Base-by-base conservation (phyloP, 2,329 filamentous ascomycete genomes). In the Helotiales sp. region DNA sequence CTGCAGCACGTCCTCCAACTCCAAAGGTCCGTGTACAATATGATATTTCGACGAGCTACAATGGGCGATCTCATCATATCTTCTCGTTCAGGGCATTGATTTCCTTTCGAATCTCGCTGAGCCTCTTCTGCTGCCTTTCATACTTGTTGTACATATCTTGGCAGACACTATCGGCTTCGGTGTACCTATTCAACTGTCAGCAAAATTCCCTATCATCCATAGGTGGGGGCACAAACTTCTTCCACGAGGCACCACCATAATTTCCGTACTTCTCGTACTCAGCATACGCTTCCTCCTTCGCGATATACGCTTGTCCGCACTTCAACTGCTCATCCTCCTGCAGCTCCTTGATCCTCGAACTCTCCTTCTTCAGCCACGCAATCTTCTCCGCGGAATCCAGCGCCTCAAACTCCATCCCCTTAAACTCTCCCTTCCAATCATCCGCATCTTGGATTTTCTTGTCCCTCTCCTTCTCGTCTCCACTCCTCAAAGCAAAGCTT, bases 331-430 rank as follows among this genome's bases (percentile, higher is more conserved):
- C 53, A 3, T 54, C 55, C 17, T 31, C 40, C 27, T 60, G 55
- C 48, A 58, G n/a, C 22, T 78, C 53, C 73, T 74, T 2, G 65
- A 63, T 24, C 63, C 76, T 49, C 58, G 64, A n/a, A 59, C 64
- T 12, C 70, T 77, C 29, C 69, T 77, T 6, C 57, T 55, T 58
- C 55, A 63, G 54, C 58, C 58, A 63, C 12, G 31, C 33, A 46
- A 63, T 58, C 52, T 63, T 58, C 24, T 63, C 58, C 13, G 36
- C 33, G 3, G 42, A 40, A 13, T 54, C 42, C 38, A 60, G n/a
- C n/a, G 46, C 33, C 17, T 56, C 52, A 24, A 57, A 63, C 13
- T 60, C 58, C 33, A 42, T 31, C 2, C 58, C 58, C 48, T 49
- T 48, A 22, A 58, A 63, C 42, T 24, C 58, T 63, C 2, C 75